Percentiles rank a stretch among this genome's conserved stretches.
phyloP scores from a whole-genome alignment of 768 basidiomycete species.

The Boletellus ananiceps region DNA sequence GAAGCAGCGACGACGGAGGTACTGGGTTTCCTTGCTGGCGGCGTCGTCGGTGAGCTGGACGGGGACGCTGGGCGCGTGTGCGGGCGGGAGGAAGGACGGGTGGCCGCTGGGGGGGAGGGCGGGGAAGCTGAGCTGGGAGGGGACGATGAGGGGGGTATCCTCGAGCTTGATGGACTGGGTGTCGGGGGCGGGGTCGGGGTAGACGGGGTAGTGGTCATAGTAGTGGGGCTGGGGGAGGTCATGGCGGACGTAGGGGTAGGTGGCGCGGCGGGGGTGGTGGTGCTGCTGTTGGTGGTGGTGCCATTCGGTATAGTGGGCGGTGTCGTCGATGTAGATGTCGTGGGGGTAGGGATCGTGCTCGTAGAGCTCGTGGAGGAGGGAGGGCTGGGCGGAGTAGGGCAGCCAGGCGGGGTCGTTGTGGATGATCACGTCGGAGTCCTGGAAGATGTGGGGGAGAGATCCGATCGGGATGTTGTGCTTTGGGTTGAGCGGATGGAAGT shows the following conservation, averaged over 20 bases:
- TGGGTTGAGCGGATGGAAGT: conserved; percentile 31
- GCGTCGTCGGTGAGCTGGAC: conserved; percentile 91
- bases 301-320: conserved; percentile 34
- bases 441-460: conserved; percentile 50
- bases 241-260: conserved; percentile 73
- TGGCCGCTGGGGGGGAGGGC: conserved; percentile 23
- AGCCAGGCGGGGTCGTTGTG: conserved; percentile 37
- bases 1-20: conserved; percentile 81
- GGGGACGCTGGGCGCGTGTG: conserved; percentile 42
- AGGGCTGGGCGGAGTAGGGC: conserved; percentile 27
- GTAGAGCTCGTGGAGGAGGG: conserved; percentile 70
- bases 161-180: conserved; percentile 58
- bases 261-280: conserved; percentile 54
- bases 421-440: conserved; percentile 35
- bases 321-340: conserved; percentile 37
- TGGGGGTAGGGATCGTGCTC: conserved; percentile 44
- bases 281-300: conserved; percentile 36
- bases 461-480: conserved; percentile 38
- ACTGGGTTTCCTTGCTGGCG: conserved; percentile 86
- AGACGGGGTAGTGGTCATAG: conserved; percentile 34
- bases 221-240: conserved; percentile 49
- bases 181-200: conserved; percentile 32
- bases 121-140: conserved; percentile 47
- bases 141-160: conserved; percentile 54
- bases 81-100: conserved; percentile 39